Evolutionary conservation across 352 stramenopile species (phyloP), one percentile per base, ranked within the genome.

Genomic region (Globisporangium barbulae): DNA sequence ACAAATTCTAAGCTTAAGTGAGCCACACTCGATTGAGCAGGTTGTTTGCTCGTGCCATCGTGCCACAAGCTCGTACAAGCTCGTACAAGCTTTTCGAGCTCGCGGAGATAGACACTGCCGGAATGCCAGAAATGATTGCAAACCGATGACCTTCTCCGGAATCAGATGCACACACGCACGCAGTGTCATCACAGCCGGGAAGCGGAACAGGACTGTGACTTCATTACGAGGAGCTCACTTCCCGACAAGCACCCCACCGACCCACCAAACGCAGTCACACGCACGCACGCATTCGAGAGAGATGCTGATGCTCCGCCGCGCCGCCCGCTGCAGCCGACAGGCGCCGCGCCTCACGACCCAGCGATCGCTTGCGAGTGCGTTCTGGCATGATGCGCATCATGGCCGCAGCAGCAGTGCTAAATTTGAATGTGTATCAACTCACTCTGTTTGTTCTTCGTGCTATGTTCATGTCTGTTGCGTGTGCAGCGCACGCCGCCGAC

Each of bases 351-450:
- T 21, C 17, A 31, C 56, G 1, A 13, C n/a, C 4, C 30, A 62
- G 31, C 56, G 56, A 30, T 53, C 56, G 42, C 56, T 62, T 13
- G 25, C 42, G 42, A 62, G 56, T 62, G 45, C n/a, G 56, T 62
- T 30, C 55, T 19, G 31, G 17, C 8, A 25, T 54, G 39, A 28
- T 30, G 42, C 25, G 22, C 13, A n/a, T 47, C 19, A 35, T 17
- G 8, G 6, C 5, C 19, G 15, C 35, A 15, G 21, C 2, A 13
- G 15, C 15, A 22, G 10, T 21, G 25, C 5, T 55, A 41, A 10
- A 15, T 10, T 17, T 31, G 22, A 33, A 28, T 28, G n/a, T 0
- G 4, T 28, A 31, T n/a, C 12, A 10, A 45, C 17, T 21, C 17
- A 30, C 42, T 61, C 7, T 19, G 19, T 21, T 19, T 22, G 9